Base-by-base conservation (phyloP, 108 stramenopile genomes). In the Cyclotella cryptica region DNA sequence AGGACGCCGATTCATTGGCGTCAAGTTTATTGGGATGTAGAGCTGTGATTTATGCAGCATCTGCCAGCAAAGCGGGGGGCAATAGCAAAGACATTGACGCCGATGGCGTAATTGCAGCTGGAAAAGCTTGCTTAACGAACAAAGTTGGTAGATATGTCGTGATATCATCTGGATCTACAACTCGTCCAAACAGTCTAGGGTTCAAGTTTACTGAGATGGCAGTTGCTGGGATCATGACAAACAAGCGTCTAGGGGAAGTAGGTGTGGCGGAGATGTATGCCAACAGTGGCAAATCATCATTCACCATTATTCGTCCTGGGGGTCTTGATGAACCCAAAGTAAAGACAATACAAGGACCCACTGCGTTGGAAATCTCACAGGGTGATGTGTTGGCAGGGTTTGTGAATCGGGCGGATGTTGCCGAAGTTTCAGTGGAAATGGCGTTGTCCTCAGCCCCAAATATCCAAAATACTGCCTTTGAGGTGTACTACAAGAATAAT, bases 271-370 rank as follows among this genome's bases (percentile, higher is more conserved):
- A 55, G 66, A 79, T 49, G 30, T 68, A 64, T 62, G 72, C 54
- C 60, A 58, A 60, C 26, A 40, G 24, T 61, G n/a, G 41, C 41
- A 57, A 21, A 45, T 21, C 49, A 46, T 71, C 69, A 24, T 88
- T 77, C 67, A 65, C 72, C n/a, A 88, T 88, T 58, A 54, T 88
- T 24, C 81, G 87, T n/a, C 87, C 87, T 11, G 87, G 87, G 3
- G 84, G 78, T 19, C 46, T 88, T 24, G 69, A 80, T 22, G 68
- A 73, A 47, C 75, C 75, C 17, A 81, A 81, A 51, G 55, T 64
- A 10, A 82, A 85, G 43, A 70, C 65, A 26, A 47, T 77, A 59
- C 55, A 69, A 49, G 84, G 81, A n/a, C 69, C 84, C 2, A 44
- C 18, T 14, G 69, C 75, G 3, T 59, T 88, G 44, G 87, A 88